Conservation (phyloP, 1,284 basidiomycete genomes). For the Rhodotorula sp. region DNA sequence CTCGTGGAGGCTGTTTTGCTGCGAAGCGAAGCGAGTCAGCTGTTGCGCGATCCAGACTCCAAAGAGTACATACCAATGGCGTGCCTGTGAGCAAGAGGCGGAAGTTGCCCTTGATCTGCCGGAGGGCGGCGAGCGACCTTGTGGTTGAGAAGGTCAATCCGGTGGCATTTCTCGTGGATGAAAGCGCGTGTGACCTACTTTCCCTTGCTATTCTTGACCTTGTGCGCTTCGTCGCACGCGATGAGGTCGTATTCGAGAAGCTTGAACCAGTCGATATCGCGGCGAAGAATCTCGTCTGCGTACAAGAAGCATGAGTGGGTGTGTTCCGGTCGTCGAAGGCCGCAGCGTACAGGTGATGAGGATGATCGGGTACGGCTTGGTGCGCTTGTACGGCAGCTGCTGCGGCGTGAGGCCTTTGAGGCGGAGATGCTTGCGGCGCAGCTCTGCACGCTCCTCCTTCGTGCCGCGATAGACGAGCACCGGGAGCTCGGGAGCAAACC, state of each 20-base stretch:
- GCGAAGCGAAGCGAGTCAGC: neutral
- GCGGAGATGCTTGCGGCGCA: conserved; percentile 18
- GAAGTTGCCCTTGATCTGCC: conserved; percentile 18
- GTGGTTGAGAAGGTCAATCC: neutral
- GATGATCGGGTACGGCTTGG: conserved; percentile 38
- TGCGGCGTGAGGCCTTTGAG: conserved; percentile 5
- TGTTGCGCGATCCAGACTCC: neutral
- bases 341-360: conserved; percentile 33
- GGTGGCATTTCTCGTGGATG: rapidly evolving
- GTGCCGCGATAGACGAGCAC: conserved; percentile 49
- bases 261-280: conserved; percentile 15
- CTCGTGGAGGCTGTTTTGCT: conserved; percentile 87
- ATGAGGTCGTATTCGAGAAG: conserved; percentile 29
- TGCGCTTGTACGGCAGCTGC: neutral
- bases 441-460: conserved; percentile 39
- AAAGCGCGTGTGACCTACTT: conserved; percentile 15
- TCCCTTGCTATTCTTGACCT: conserved; percentile 51
- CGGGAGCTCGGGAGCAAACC: conserved; percentile 49
- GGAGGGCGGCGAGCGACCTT: conserved; percentile 9
- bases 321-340: rapidly evolving
- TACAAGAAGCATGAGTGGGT: too few species aligned
- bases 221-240: conserved; percentile 51
- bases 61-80: conserved; percentile 13
- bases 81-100: conserved; percentile 41
- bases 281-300: conserved; percentile 18